These are phyloP conservation scores for Soucietia sequanensis DNA, from an alignment of 805 yeast genomes.

Conservation along the genomic window DNA sequence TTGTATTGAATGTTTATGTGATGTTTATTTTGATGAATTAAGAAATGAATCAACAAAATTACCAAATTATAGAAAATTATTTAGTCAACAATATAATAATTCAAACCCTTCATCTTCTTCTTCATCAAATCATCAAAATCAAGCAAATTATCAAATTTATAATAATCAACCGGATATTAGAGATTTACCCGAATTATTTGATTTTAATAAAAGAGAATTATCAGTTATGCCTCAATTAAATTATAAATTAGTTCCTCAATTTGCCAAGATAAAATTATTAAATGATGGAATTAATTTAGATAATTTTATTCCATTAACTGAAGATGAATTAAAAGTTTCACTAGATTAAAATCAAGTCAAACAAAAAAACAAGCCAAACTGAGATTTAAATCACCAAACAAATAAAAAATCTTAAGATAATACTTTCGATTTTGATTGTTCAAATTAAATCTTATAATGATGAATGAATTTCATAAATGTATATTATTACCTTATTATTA, in stretches of 20 bases:
- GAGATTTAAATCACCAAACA: no score
- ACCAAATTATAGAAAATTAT: conserved; percentile 44
- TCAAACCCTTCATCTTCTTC: conserved; percentile 19
- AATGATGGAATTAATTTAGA: conserved; percentile 22
- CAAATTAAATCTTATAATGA: no score
- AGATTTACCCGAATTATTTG: conserved; percentile 50
- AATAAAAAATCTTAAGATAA: no score
- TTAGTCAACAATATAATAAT: conserved; percentile 30
- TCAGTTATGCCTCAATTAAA: conserved; percentile 43
- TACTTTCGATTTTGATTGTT: no score
- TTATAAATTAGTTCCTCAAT: conserved; percentile 42
- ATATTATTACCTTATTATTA: no score
- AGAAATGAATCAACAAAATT: conserved; percentile 35
- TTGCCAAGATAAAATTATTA: conserved; percentile 28
- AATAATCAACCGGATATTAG: conserved; percentile 39
- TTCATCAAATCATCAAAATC: conserved; percentile 29
- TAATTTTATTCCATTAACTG: conserved; percentile 39
- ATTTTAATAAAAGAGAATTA: conserved; percentile 52
- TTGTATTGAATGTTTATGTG: conserved; percentile 53
- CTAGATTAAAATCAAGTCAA: conserved; percentile 31
- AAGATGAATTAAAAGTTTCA: conserved; percentile 35
- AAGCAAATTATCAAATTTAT: conserved; percentile 42
- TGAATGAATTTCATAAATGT: no score
- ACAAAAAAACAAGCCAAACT: no score
- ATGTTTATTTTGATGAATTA: conserved; percentile 56